Percentiles rank a stretch among this genome's conserved stretches.
Conservation (phyloP, 2,329 filamentous ascomycete genomes). For the Fonsecaea pedrosoi region DNA sequence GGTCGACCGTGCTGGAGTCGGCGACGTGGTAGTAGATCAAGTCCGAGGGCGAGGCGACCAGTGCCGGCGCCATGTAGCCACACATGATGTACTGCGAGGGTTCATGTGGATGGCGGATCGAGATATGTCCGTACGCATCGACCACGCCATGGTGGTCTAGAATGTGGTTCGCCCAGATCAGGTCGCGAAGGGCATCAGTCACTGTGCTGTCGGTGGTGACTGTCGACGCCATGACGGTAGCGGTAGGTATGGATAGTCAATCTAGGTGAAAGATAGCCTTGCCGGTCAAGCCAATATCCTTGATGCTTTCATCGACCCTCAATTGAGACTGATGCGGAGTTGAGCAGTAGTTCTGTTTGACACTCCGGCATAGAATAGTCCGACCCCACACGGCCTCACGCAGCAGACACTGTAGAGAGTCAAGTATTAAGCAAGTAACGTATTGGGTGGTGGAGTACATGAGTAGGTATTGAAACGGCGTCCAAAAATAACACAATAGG, state of each 20-base stretch:
- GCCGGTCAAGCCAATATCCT: too few species aligned
- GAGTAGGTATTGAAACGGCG: background rate
- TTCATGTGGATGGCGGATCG: conserved; percentile 58
- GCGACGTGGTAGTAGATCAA: conserved; percentile 57
- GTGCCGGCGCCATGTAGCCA: conserved; percentile 55
- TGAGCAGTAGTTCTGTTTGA: background rate
- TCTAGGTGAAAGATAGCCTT: background rate
- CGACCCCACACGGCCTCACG: background rate
- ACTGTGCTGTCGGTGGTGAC: conserved; percentile 15
- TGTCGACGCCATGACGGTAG: background rate
- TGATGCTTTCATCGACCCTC: too few species aligned
- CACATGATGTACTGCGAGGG: conserved; percentile 58
- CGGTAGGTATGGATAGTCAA: background rate
- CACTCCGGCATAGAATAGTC: background rate
- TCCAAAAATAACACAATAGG: background rate
- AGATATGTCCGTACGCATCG: conserved; percentile 65
- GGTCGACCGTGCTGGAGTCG: conserved; percentile 52
- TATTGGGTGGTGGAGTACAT: background rate
- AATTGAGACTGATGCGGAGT: too few species aligned
- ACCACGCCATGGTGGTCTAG: conserved; percentile 59
- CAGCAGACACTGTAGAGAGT: background rate
- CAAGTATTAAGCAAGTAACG: background rate
- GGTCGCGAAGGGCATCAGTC: conserved; percentile 27
- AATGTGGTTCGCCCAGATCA: conserved; percentile 47
- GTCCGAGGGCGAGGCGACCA: conserved; percentile 53